A percentile compares a stretch with the other conserved stretches of the same genome.
These are phyloP conservation scores for Podaxis mareebaensis DNA, from an alignment of 768 basidiomycete genomes.

Conservation along the genomic window DNA sequence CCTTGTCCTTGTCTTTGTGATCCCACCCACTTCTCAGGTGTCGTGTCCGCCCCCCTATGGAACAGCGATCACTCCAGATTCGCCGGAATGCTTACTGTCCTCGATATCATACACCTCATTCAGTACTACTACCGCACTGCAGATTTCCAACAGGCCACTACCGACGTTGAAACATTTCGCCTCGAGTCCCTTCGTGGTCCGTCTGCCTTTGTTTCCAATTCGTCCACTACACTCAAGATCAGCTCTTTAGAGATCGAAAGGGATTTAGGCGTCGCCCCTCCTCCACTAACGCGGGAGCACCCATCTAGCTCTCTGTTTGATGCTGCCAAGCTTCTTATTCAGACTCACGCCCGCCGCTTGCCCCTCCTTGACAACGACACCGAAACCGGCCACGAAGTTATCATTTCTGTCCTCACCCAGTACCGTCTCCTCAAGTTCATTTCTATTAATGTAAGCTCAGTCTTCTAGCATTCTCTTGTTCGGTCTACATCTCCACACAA, in stretches of 20 bases:
- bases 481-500: background rate
- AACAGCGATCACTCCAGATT: slow-evolving; percentile 93
- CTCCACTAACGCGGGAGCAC: slow-evolving; percentile 87
- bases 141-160: slow-evolving; percentile 79
- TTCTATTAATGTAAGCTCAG: slow-evolving; percentile 80
- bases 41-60: slow-evolving; percentile 98
- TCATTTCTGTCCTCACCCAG: slow-evolving; percentile 94
- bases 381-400: slow-evolving; percentile 93
- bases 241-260: slow-evolving; percentile 83
- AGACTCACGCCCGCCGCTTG: slow-evolving; percentile 92
- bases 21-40: slow-evolving; percentile 55
- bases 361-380: slow-evolving; percentile 93
- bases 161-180: slow-evolving; percentile 91
- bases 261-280: slow-evolving; percentile 87
- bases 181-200: slow-evolving; percentile 87
- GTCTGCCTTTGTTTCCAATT: slow-evolving; percentile 25
- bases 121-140: slow-evolving; percentile 96
- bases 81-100: slow-evolving; percentile 98
- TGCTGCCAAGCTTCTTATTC: slow-evolving; percentile 85
- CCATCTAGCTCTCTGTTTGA: slow-evolving; percentile 88
- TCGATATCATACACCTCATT: slow-evolving; percentile 98
- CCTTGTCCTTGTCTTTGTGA: slow-evolving; percentile 5
- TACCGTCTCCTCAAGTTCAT: slow-evolving; percentile 99
- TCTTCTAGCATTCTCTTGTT: slow-evolving; percentile 12
- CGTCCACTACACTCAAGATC: slow-evolving; percentile 11